These are phyloP conservation scores for Tetrahymena elliotti DNA, from an alignment of 73 alveolate species.

Conservation along the genomic window DNA sequence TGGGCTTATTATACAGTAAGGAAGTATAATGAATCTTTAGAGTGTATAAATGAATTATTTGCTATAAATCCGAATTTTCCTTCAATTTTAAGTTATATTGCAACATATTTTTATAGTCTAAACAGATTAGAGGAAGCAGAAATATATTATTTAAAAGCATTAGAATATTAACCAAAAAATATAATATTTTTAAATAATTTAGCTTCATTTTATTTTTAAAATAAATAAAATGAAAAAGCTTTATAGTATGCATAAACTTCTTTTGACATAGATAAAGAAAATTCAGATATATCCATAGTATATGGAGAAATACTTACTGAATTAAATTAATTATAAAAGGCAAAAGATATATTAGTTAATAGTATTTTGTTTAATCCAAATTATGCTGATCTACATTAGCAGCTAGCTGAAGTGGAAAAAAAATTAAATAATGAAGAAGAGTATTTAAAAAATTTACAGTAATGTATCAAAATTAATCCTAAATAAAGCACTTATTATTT, in stretches of 20 bases:
- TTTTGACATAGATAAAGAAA: not conserved
- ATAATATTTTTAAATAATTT: not conserved
- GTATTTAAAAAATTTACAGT: not conserved
- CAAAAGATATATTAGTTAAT: not conserved
- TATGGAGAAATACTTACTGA: not conserved
- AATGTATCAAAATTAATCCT: not conserved
- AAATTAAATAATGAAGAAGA: not conserved
- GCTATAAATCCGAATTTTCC: not conserved
- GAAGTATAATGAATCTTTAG: not conserved
- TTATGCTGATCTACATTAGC: not conserved
- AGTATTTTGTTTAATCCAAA: not conserved
- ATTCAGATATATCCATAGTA: not conserved
- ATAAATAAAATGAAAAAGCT: not conserved
- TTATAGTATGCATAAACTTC: not conserved
- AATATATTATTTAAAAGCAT: not conserved
- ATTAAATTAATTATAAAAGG: not conserved
- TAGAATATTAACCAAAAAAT: not conserved
- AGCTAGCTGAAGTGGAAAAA: not conserved
- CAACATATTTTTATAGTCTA: not conserved
- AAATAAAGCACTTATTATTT: not conserved
- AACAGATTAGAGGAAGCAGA: not conserved
- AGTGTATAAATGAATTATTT: not conserved
- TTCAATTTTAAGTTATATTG: not conserved
- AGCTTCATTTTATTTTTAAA: not conserved
- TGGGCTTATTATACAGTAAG: not conserved